These are phyloP conservation scores for Pyricularia sp. DNA, from an alignment of 2,329 filamentous ascomycete genomes.

Conservation along the genomic window DNA sequence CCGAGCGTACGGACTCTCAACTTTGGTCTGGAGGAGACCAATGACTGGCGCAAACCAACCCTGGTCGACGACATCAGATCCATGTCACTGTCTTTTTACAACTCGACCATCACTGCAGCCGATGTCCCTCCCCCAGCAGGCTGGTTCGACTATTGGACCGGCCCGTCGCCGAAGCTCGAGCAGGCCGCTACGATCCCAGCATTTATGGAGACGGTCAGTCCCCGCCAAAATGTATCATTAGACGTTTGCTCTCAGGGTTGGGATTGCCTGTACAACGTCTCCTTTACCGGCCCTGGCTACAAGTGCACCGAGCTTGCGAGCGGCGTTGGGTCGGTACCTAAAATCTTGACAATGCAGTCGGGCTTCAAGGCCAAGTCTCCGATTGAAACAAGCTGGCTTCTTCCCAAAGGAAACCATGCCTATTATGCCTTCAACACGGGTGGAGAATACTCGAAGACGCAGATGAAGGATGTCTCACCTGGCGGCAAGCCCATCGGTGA, in stretches of 20 bases:
- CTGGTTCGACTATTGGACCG: conserved; percentile 20
- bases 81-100: conserved; percentile 17
- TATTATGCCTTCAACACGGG: conserved; percentile 22
- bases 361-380: conserved; percentile 18
- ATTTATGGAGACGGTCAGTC: conserved; percentile 13
- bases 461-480: conserved; percentile 17
- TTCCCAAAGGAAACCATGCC: conserved; percentile 22
- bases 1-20: conserved; percentile 17
- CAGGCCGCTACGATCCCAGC: conserved; percentile 13
- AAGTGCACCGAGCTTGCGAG: conserved; percentile 24
- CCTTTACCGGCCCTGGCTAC: conserved; percentile 28
- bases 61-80: conserved; percentile 14
- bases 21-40: conserved; percentile 15
- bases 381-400: conserved; percentile 20
- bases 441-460: conserved; percentile 23
- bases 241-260: conserved; percentile 25
- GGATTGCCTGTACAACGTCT: conserved; percentile 28
- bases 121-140: conserved; percentile 11
- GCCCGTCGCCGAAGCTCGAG: conserved; percentile 11
- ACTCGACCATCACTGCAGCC: conserved; percentile 13
- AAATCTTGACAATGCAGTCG: conserved; percentile 14
- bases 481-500: conserved; percentile 20
- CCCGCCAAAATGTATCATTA: conserved; percentile 19
- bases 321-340: conserved; percentile 17
- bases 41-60: conserved; percentile 16